Evolutionary conservation across 108 stramenopile species (phyloP).

Genomic region (Nitzschia sp.): DNA sequence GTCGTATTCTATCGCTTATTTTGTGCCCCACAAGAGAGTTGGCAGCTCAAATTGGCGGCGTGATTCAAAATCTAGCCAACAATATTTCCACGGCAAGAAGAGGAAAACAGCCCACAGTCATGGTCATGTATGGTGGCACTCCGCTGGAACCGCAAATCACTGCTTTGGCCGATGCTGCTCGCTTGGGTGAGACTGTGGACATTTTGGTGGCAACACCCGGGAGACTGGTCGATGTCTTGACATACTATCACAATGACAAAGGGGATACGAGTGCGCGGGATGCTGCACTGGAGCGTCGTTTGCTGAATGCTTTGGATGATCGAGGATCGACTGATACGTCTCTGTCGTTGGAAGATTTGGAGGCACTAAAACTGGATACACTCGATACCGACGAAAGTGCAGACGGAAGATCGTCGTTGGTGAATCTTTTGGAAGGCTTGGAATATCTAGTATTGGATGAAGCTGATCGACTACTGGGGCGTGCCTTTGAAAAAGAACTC

Average conservation of each 20-base stretch:
- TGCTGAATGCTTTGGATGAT: constrained; percentile 62
- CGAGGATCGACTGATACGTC: constrained; percentile 37
- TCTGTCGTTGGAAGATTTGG: constrained; percentile 49
- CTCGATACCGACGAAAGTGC: constrained; percentile 24
- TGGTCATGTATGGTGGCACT: constrained; percentile 65
- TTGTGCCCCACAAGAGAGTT: constrained; percentile 94
- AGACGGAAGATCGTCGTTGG: constrained; percentile 46
- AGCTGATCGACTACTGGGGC: constrained; percentile 87
- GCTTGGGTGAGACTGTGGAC: constrained; percentile 51
- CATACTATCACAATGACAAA: constrained; percentile 26
- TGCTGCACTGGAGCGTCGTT: constrained; percentile 59
- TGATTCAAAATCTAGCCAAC: constrained; percentile 46
- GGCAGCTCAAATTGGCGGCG: constrained; percentile 80
- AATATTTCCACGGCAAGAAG: constrained; percentile 20
- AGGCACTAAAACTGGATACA: constrained; percentile 51
- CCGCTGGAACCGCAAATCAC: constrained; percentile 59
- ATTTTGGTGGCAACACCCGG: constrained; percentile 97
- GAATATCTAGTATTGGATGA: constrained; percentile 94
- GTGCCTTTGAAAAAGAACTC: constrained; percentile 80
- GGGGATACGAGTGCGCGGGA: constrained; percentile 36
- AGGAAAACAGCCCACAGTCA: constrained; percentile 3
- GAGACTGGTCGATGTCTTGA: constrained; percentile 89
- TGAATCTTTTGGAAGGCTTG: constrained; percentile 53
- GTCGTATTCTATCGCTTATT: constrained; percentile 64
- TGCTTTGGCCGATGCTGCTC: constrained; percentile 43